phyloP scores from a whole-genome alignment of 2,329 filamentous ascomycete genomes.

The Talaromyces pinophilus region DNA sequence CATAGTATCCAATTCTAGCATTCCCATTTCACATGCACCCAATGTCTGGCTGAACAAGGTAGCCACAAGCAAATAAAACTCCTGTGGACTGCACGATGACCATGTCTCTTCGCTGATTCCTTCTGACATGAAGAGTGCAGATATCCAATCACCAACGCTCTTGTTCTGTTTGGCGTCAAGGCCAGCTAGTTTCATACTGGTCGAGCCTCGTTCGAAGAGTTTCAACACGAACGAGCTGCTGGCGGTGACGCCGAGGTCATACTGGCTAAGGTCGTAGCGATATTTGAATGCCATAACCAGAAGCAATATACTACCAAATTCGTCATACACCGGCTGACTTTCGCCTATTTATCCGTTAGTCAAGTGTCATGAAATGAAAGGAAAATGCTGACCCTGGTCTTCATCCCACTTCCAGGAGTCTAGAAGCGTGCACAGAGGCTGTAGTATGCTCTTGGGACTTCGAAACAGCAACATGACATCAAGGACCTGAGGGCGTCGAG shows the following conservation, averaged over 20 bases:
- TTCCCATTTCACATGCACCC: constrained; percentile 57
- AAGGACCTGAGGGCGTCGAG: constrained; percentile 56
- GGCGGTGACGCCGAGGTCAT: constrained; percentile 55
- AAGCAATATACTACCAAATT: constrained; percentile 63
- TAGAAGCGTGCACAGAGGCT: constrained; percentile 59
- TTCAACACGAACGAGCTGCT: constrained; percentile 58
- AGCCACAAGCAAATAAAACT: constrained; percentile 64
- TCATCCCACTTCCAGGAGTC: constrained; percentile 67
- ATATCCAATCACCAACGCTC: constrained; percentile 62
- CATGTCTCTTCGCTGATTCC: constrained; percentile 66
- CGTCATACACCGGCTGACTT: constrained; percentile 66
- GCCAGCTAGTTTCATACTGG: constrained; percentile 52
- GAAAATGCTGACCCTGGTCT: constrained; percentile 53
- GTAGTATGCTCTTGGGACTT: constrained; percentile 57
- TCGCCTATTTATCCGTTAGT: constrained; percentile 48
- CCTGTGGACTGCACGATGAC: constrained; percentile 63
- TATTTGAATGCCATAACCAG: constrained; percentile 60
- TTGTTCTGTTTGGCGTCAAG: constrained; percentile 58
- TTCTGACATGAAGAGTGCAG: constrained; percentile 63
- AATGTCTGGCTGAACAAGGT: constrained; percentile 64
- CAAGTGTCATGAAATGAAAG: no score
- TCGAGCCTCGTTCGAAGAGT: constrained; percentile 51
- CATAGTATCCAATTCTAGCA: constrained; percentile 59
- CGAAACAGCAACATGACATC: constrained; percentile 63
- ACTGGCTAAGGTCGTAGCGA: constrained; percentile 56